A percentile compares a stretch with the other conserved stretches of the same genome.
phyloP scores from a whole-genome alignment of 495 filamentous ascomycete genomes.

The Aspergillus egyptiacus region DNA sequence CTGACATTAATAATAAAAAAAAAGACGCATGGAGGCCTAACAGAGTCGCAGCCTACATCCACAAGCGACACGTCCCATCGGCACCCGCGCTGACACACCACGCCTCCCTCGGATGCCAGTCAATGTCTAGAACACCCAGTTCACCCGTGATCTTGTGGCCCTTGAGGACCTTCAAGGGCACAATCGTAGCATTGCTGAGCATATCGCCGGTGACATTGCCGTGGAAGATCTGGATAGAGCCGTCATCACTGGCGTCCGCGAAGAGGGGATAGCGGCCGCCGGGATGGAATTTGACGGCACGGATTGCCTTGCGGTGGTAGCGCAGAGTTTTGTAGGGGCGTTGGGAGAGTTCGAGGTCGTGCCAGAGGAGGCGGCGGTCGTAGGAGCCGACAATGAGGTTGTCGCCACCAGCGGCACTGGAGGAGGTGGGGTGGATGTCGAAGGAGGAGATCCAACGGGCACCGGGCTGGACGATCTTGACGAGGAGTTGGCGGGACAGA shows the following conservation, averaged over 20 bases:
- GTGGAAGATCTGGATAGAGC: constrained; percentile 91
- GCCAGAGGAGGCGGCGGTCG: constrained; percentile 91
- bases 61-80: constrained; percentile 81
- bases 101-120: constrained; percentile 88
- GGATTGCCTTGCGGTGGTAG: constrained; percentile 87
- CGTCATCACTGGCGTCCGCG: constrained; percentile 89
- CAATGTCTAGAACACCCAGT: constrained; percentile 86
- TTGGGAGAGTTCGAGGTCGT: constrained; percentile 86
- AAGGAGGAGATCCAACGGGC: constrained; percentile 92
- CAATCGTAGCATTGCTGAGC: constrained; percentile 92
- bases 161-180: constrained; percentile 87
- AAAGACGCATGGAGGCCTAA: constrained; percentile 20
- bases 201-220: constrained; percentile 88
- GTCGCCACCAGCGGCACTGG: constrained; percentile 60
- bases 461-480: constrained; percentile 88
- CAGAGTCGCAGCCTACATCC: constrained; percentile 53
- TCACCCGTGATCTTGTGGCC: constrained; percentile 74
- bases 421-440: constrained; percentile 74
- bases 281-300: constrained; percentile 78
- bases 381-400: constrained; percentile 92
- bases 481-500: constrained; percentile 75
- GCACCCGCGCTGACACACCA: constrained; percentile 93
- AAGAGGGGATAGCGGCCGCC: constrained; percentile 77
- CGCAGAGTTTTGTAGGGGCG: constrained; percentile 92
- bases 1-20: constrained; percentile 13